Base-by-base conservation (phyloP, 495 filamentous ascomycete genomes). In the Sordaria brevicollis region DNA sequence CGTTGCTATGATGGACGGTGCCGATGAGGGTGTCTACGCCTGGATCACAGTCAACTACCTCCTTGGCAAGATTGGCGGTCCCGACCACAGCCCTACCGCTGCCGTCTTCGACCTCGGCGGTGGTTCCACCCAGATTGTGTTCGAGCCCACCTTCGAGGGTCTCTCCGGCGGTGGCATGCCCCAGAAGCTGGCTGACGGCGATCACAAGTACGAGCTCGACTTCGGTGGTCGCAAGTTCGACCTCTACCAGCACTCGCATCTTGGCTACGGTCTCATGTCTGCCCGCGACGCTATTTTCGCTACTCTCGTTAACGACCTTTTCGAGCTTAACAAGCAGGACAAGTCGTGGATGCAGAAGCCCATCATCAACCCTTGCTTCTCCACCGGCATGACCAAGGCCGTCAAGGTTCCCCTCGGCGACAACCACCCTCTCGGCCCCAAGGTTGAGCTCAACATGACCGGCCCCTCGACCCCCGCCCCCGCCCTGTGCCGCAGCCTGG, bases 41-140 rank as follows among this genome's bases (percentile, higher is more conserved):
- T 99, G 95, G 95, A 96, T 99, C 79, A 99, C 95, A 3, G 93
- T 92, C 70, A 99, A 99, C 82, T 99, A 98, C 82, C 89, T 99
- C 43, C 89, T 98, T 21, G 94, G 94, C 67, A 99, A 97, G 83
- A 98, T 98, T 76, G 96, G 95, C 74, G 92, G 91, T 29, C 91
- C 93, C 6, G 93, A 97, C 74, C 88, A 96, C 74, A 92, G 87
- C 68, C 90, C 91, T 15, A 98, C 95, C 2, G 95, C 94, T 49
- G 95, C 95, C 35, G 86, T 98, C 69, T 97, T 99, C 74, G 95
- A 99, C 79, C 88, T 99, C 68, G 95, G 94, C 74, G 95, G 95
- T 75, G 95, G 94, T 57, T 97, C 93, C 17, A 99, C 95, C 31
- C 95, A 99, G 83, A 97, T 99, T 76, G 95, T 98, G 70, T 99